Conservation (phyloP, 805 yeast genomes). For the Candida germanica region DNA sequence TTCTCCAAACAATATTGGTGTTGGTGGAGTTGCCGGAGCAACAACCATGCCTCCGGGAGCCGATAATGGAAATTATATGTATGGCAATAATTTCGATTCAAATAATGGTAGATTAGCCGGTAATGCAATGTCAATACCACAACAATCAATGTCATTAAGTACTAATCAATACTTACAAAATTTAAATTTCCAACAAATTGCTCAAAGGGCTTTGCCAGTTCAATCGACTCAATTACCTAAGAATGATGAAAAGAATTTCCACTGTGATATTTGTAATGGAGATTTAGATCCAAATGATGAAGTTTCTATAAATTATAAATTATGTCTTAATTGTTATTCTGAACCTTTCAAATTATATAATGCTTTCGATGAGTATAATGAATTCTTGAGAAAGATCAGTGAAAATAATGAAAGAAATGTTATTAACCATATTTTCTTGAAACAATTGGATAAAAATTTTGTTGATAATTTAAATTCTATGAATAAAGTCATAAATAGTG, state of each 20-base stretch:
- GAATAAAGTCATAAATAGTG: slow-evolving; percentile 22
- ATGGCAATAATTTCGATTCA: slow-evolving; percentile 5
- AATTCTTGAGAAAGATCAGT: slow-evolving; percentile 20
- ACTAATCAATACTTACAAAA: slow-evolving; percentile 6
- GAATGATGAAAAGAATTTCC: slow-evolving; percentile 1
- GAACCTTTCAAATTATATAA: slow-evolving; percentile 27
- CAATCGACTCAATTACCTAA: slow-evolving; percentile 15
- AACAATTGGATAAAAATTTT: slow-evolving; percentile 20
- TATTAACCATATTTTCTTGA: slow-evolving; percentile 17
- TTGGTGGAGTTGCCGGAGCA: slow-evolving; percentile 4
- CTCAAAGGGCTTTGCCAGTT: slow-evolving; percentile 16
- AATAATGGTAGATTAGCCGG: slow-evolving; percentile 5
- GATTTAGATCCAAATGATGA: slow-evolving; percentile 24
- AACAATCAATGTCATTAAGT: slow-evolving; percentile 9
- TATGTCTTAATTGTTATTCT: slow-evolving; percentile 26
- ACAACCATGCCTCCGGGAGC: not conserved
- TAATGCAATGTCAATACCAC: slow-evolving; percentile 11
- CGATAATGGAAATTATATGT: slow-evolving; percentile 4
- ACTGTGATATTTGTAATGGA: slow-evolving; percentile 27
- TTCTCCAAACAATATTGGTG: slow-evolving; percentile 2
- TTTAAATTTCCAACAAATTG: slow-evolving; percentile 15
- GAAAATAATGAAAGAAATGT: slow-evolving; percentile 15
- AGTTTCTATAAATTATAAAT: slow-evolving; percentile 22
- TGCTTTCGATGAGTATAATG: slow-evolving; percentile 27
- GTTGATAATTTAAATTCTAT: slow-evolving; percentile 20